phyloP scores from a whole-genome alignment of 2,329 filamentous ascomycete species.

The Fonsecaea erecta region DNA sequence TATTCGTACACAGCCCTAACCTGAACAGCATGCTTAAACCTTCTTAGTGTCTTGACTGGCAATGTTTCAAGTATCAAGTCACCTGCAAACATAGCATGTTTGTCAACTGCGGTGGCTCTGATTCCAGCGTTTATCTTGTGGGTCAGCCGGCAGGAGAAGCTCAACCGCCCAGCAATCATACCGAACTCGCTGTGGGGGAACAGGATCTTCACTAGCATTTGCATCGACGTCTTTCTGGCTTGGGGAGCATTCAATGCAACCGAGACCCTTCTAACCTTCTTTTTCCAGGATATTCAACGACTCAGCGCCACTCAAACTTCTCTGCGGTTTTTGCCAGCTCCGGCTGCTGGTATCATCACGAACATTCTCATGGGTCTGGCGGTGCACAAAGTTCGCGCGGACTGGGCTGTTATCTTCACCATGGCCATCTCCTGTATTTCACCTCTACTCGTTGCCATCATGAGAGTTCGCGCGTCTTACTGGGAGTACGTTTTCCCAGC shows the following conservation, averaged over 20 bases:
- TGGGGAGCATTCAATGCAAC: conserved; percentile 54
- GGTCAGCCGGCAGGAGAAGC: conserved; percentile 57
- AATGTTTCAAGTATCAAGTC: conserved; percentile 45
- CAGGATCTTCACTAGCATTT: conserved; percentile 60
- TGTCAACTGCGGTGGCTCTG: conserved; percentile 51
- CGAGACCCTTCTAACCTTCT: conserved; percentile 42
- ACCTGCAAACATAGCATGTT: conserved; percentile 51
- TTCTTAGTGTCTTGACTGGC: conserved; percentile 22
- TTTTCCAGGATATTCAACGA: conserved; percentile 56
- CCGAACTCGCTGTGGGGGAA: conserved; percentile 67
- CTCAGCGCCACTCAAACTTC: conserved; percentile 52
- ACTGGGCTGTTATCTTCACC: conserved; percentile 48
- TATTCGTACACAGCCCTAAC: conserved; percentile 16
- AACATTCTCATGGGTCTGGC: conserved; percentile 55
- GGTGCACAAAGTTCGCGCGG: conserved; percentile 50
- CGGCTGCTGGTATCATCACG: conserved; percentile 42
- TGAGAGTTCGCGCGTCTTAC: conserved; percentile 52
- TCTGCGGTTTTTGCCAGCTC: conserved; percentile 52
- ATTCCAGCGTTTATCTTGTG: conserved; percentile 60
- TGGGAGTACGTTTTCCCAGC: conserved; percentile 56
- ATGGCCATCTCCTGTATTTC: conserved; percentile 52
- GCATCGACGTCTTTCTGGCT: conserved; percentile 55
- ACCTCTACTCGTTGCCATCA: conserved; percentile 61
- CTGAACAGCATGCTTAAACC: conserved; percentile 2
- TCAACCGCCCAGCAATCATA: conserved; percentile 60